A percentile compares a stretch with the other conserved stretches of the same genome.
phyloP scores from a whole-genome alignment of 2,329 filamentous ascomycete species.

The Magnaporthales sp. region DNA sequence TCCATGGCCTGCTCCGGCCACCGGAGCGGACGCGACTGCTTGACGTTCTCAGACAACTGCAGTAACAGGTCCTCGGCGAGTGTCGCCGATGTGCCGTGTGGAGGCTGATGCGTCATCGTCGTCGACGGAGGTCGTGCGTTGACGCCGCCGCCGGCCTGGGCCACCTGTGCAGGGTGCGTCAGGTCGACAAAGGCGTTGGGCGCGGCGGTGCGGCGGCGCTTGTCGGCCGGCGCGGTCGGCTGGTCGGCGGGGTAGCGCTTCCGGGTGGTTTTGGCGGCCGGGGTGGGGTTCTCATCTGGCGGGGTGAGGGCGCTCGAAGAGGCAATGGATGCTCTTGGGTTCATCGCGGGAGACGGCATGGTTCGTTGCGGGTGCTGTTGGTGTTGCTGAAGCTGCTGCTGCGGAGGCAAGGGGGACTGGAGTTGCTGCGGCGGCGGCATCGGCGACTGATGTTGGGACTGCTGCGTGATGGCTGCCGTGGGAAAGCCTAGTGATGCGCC shows the following conservation, averaged over 20 bases:
- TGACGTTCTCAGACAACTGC: conserved; percentile 27
- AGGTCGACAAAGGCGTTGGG: conserved; percentile 11
- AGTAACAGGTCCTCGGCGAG: conserved; percentile 24
- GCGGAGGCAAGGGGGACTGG: conserved; percentile 13
- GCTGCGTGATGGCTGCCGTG: neutral
- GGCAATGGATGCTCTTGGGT: conserved; percentile 23
- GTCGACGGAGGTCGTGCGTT: neutral
- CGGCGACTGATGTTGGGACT: conserved; percentile 10
- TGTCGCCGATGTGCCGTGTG: conserved; percentile 10
- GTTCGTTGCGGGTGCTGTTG: conserved; percentile 8
- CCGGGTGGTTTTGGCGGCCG: conserved; percentile 28
- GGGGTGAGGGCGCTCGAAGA: conserved; percentile 42
- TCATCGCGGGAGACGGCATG: neutral
- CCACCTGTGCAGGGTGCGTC: conserved; percentile 9
- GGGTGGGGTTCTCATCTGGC: conserved; percentile 36
- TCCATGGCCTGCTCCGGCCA: conserved; percentile 53
- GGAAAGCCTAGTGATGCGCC: neutral
- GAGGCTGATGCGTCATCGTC: neutral
- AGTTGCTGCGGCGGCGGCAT: conserved; percentile 11
- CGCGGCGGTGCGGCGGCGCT: conserved; percentile 24
- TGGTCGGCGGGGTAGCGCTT: conserved; percentile 27
- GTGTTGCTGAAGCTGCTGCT: conserved; percentile 14
- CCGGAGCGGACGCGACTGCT: conserved; percentile 26
- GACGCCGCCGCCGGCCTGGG: conserved; percentile 6
- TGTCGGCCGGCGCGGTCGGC: conserved; percentile 15